phyloP scores from a whole-genome alignment of 2,329 filamentous ascomycete species.

The Claviceps paspali region DNA sequence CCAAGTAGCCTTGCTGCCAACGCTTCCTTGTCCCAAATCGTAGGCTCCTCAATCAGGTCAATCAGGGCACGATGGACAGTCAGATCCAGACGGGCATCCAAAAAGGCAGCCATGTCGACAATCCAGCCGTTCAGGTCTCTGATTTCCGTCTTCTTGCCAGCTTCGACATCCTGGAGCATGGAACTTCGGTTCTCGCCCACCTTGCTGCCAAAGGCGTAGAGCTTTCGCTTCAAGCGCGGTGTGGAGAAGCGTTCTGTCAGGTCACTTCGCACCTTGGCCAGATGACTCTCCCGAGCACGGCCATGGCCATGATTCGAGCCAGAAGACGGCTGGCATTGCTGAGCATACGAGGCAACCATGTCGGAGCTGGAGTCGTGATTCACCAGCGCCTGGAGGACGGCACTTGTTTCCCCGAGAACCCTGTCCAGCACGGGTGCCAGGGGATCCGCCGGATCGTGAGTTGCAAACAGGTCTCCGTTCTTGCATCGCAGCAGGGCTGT shows the following conservation, averaged over 20 bases:
- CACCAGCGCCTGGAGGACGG: constrained; percentile 55
- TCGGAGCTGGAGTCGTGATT: constrained; percentile 34
- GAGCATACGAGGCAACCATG: constrained; percentile 17
- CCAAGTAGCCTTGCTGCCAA: constrained; percentile 14
- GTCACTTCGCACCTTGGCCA: not conserved
- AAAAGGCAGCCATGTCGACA: constrained; percentile 27
- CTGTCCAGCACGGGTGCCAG: constrained; percentile 47
- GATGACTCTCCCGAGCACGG: not conserved
- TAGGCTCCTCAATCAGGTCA: constrained; percentile 24
- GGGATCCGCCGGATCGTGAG: constrained; percentile 16
- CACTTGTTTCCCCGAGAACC: constrained; percentile 58
- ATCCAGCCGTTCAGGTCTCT: constrained; percentile 46
- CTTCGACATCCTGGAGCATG: constrained; percentile 44
- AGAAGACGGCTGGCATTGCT: not conserved
- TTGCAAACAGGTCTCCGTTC: constrained; percentile 58
- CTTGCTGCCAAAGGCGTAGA: constrained; percentile 31
- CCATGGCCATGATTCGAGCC: not conserved
- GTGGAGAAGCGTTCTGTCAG: constrained; percentile 24
- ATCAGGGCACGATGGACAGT: constrained; percentile 26
- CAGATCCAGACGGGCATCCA: constrained; percentile 20
- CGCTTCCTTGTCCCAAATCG: constrained; percentile 18
- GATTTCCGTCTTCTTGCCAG: constrained; percentile 38
- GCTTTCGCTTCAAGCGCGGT: constrained; percentile 24
- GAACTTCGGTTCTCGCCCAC: constrained; percentile 41
- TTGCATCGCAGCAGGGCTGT: constrained; percentile 61